Base-by-base conservation (phyloP, 2,329 filamentous ascomycete genomes). In the Cryphonectria radicalis region DNA sequence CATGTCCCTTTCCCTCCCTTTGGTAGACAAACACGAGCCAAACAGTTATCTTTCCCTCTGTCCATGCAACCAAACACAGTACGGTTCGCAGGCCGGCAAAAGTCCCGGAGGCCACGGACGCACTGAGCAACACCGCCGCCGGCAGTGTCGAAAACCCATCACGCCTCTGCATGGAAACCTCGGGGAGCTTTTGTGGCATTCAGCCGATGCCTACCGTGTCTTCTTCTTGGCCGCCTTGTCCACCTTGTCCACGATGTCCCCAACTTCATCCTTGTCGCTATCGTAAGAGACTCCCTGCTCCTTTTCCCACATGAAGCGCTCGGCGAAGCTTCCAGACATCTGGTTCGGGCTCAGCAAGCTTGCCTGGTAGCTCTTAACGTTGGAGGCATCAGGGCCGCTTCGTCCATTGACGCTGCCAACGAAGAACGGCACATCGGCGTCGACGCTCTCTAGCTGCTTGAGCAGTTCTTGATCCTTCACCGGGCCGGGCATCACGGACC, bases 331-430 rank as follows among this genome's bases (percentile, higher is more conserved):
- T 59, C 76, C 76, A 37, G 70, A 74, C 46, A 70, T 65, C 17
- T 63, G 62, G 43, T 43, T 63, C n/a, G 69, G 75, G 46, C 71
- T 74, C 53, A 69, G 40, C 64, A 78, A 66, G 57, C 74, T 77
- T 37, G 76, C 77, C 57, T 77, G 69, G 73, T 78, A 77, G 72
- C 78, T 80, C 46, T 76, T 76, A 66, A 76, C 40, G 53, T 78
- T 75, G 10, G 72, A 74, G 35, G 76, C 72, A 67, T 80, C 79
- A 10, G 75, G 71, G n/a, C 75, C 66, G 40, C 72, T 77, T 17
- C 75, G 73, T 42, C 77, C 80, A 67, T 81, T 76, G 6, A 85
- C 75, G 72, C 82, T 83, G 11, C 83, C 83, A 1, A 85, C 81
- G 72, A 83, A 83, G 10, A 78, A 79, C 57, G 78, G 77, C 28